These are phyloP conservation scores for Raddia guianensis DNA, from an alignment of 176 grass and related monocot species.

Conservation along the genomic window DNA sequence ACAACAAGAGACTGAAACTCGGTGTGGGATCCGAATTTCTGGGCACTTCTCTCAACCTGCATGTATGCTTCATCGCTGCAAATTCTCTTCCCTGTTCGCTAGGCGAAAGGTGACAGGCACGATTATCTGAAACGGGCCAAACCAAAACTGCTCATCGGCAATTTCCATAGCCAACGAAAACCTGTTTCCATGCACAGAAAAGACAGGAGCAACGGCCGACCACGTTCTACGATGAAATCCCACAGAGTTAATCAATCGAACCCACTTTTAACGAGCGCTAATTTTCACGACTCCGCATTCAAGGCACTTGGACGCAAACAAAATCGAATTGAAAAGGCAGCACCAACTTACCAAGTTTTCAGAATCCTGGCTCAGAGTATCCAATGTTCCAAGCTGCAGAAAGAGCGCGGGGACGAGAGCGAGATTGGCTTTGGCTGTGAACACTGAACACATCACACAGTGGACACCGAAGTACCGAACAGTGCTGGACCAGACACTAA, in stretches of 20 bases:
- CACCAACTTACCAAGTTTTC: not conserved
- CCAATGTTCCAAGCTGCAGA: constrained; percentile 21
- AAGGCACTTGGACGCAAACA: not conserved
- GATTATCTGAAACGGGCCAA: not conserved
- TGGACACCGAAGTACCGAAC: not conserved
- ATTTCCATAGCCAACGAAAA: not conserved
- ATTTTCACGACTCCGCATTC: not conserved
- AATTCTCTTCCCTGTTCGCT: not conserved
- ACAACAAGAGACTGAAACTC: constrained; percentile 1
- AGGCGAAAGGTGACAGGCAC: not conserved
- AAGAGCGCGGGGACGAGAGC: not conserved
- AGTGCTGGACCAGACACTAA: constrained; percentile 5
- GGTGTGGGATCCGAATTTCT: constrained; percentile 36
- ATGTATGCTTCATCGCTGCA: not conserved
- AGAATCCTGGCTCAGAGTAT: constrained; percentile 20
- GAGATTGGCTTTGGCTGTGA: not conserved
- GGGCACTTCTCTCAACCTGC: not conserved
- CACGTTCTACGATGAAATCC: not conserved
- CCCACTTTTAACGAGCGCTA: not conserved
- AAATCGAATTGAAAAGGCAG: not conserved
- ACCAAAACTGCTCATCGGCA: not conserved
- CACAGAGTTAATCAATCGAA: accelerated
- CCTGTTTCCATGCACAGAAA: not conserved
- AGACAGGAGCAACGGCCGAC: not conserved
- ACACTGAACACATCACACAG: not conserved